These are phyloP conservation scores for Pseudoscleropodium purum DNA, from an alignment of 225 moss, liverwort and hornwort species.

Conservation along the genomic window DNA sequence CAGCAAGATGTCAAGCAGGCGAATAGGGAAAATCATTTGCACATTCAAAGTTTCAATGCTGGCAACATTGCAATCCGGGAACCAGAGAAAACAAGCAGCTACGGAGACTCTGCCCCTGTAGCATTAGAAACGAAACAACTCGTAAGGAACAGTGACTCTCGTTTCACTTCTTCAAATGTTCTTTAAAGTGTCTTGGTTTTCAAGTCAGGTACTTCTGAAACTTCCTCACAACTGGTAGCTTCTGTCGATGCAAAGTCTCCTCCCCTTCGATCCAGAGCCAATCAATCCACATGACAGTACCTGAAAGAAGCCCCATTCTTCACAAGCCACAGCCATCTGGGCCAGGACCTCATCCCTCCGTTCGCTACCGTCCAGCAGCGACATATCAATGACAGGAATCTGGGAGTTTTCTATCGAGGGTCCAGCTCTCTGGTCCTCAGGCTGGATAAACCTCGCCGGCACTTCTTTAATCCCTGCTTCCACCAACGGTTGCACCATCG, in stretches of 20 bases:
- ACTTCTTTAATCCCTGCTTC: slow-evolving; percentile 17
- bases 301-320: slow-evolving; percentile 43
- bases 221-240: background rate
- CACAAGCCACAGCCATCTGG: slow-evolving; percentile 8
- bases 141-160: background rate
- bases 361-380: background rate
- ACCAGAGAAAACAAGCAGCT: background rate
- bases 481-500: slow-evolving; percentile 30
- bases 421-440: background rate
- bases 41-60: background rate
- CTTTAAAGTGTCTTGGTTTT: background rate
- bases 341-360: background rate
- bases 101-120: background rate
- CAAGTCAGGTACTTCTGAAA: too few species aligned
- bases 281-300: background rate
- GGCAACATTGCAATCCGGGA: background rate
- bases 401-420: background rate
- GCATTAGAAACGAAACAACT: background rate
- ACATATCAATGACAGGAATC: slow-evolving; percentile 23
- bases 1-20: background rate
- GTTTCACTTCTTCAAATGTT: background rate
- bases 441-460: slow-evolving; percentile 11
- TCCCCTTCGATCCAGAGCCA: background rate
- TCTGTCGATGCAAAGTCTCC: too few species aligned
- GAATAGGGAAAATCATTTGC: background rate